Conservation (phyloP, 2,329 filamentous ascomycete genomes). For the Tolypocladium nubicola region DNA sequence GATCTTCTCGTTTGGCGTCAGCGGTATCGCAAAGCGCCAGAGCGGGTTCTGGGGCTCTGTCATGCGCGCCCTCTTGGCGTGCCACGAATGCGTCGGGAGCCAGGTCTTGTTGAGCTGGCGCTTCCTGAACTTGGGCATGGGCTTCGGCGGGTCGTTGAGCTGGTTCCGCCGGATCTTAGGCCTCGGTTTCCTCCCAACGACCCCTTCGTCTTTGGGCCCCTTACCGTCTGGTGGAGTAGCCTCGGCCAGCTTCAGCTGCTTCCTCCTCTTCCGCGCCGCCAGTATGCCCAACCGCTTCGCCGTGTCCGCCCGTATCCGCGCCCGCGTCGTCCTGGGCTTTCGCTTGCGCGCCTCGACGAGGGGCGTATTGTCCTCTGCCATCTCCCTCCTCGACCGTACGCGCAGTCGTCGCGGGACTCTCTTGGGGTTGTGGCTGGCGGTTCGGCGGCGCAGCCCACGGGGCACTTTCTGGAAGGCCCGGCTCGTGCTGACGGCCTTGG, state of each 20-base stretch:
- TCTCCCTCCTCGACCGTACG: conserved; percentile 58
- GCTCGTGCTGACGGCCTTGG: conserved; percentile 50
- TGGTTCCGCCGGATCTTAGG: conserved; percentile 62
- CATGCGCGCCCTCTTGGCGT: conserved; percentile 87
- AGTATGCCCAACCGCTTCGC: conserved; percentile 60
- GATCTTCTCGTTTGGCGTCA: conserved; percentile 81
- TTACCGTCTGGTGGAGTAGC: conserved; percentile 8
- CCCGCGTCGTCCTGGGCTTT: conserved; percentile 47
- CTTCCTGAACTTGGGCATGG: conserved; percentile 65
- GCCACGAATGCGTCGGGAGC: conserved; percentile 90
- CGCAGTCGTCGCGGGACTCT: conserved; percentile 72
- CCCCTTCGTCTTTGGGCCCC: conserved; percentile 5
- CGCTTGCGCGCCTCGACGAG: conserved; percentile 56
- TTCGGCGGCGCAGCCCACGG: conserved; percentile 70
- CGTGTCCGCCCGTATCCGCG: conserved; percentile 61
- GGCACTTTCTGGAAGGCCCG: conserved; percentile 90
- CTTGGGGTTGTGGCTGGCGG: conserved; percentile 92
- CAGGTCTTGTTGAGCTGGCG: conserved; percentile 84
- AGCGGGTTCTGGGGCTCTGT: conserved; percentile 64
- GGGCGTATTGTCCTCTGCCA: conserved; percentile 85
- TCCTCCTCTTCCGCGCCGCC: conserved; percentile 41
- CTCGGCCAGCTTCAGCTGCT: conserved; percentile 21
- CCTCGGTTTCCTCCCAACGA: conserved; percentile 24
- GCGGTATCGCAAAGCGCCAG: conserved; percentile 83
- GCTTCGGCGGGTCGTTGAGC: conserved; percentile 47